A percentile compares a stretch with the other conserved stretches of the same genome.
Evolutionary conservation across 208 protist species (phyloP).

Genomic region (Leishmania lainsoni): DNA sequence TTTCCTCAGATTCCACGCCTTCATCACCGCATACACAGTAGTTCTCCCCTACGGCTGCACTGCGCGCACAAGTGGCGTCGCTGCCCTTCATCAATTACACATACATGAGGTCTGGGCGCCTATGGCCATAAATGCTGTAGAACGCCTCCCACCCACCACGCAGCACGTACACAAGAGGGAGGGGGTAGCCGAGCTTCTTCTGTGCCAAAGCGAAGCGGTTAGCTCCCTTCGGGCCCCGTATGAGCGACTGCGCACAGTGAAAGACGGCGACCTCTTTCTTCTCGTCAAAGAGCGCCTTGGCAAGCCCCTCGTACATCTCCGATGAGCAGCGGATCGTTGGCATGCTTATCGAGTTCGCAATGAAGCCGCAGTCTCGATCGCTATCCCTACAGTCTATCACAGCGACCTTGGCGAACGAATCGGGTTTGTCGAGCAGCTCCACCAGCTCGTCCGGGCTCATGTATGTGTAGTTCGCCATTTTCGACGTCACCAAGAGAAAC

Average conservation of each 20-base stretch:
- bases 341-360: constrained; percentile 55
- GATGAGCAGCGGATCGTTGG: constrained; percentile 44
- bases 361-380: constrained; percentile 63
- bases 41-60: background rate
- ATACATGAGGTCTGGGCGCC: constrained; percentile 55
- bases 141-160: constrained; percentile 74
- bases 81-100: constrained; percentile 3
- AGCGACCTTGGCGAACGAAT: constrained; percentile 25
- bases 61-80: background rate
- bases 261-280: constrained; percentile 56
- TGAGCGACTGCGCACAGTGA: constrained; percentile 78
- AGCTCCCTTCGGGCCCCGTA: constrained; percentile 67
- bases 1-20: background rate
- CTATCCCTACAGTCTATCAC: constrained; percentile 81
- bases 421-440: constrained; percentile 50
- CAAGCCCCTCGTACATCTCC: constrained; percentile 39
- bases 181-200: constrained; percentile 31
- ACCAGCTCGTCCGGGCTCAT: constrained; percentile 63
- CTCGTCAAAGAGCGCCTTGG: constrained; percentile 34
- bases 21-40: background rate
- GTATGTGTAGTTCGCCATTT: constrained; percentile 63
- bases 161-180: constrained; percentile 64
- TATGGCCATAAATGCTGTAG: constrained; percentile 47
- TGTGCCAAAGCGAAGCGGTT: constrained; percentile 56
- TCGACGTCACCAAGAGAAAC: background rate